phyloP scores from a whole-genome alignment of 148 eudicot species.

The Vaccinium corymbosum region DNA sequence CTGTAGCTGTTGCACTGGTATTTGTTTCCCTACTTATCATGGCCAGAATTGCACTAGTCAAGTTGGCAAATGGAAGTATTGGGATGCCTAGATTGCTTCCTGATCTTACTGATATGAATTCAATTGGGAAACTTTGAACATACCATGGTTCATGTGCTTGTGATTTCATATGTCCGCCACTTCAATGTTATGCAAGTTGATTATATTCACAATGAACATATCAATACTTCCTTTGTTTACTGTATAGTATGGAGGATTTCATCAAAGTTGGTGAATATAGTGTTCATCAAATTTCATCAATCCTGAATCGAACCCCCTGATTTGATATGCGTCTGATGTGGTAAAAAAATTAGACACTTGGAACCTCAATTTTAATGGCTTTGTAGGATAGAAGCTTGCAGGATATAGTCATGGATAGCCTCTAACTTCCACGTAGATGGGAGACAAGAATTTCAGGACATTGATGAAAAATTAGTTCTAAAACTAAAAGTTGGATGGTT shows the following conservation, averaged over 20 bases:
- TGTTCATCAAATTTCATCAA: not conserved
- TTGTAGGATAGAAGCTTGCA: no score
- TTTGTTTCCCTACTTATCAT: constrained; percentile 58
- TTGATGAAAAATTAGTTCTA: no score
- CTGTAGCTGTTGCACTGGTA: constrained; percentile 62
- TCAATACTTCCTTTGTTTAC: not conserved
- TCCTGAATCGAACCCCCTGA: no score
- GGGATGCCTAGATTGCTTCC: constrained; percentile 57
- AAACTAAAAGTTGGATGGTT: no score
- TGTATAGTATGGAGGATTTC: not conserved
- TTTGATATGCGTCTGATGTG: no score
- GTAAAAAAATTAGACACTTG: no score
- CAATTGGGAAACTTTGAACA: constrained; percentile 68
- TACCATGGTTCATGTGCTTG: constrained; percentile 61
- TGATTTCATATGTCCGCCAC: constrained; percentile 40
- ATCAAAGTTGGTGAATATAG: not conserved
- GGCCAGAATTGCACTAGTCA: constrained; percentile 45
- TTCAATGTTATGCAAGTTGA: no score
- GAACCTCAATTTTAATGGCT: no score
- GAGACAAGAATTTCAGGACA: no score
- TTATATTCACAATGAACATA: no score
- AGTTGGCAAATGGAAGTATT: constrained; percentile 44
- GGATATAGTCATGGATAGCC: no score
- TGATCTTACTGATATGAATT: constrained; percentile 38
- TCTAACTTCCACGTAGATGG: no score